phyloP scores from a whole-genome alignment of 2,329 filamentous ascomycete species.

The Diplodia scrobiculata region DNA sequence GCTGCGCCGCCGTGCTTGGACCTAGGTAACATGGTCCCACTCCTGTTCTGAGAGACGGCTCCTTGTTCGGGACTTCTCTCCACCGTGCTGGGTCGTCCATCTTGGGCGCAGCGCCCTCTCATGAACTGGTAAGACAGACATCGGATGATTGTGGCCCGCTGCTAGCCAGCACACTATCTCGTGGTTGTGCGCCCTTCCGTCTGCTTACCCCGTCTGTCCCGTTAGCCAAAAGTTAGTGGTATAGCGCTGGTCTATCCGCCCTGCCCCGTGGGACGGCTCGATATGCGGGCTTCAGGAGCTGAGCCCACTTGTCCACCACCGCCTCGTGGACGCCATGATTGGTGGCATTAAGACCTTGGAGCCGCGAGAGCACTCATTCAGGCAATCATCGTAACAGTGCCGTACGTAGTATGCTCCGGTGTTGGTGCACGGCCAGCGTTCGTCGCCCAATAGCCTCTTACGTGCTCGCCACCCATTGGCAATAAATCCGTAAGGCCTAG shows the following conservation, averaged over 20 bases:
- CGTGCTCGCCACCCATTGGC: neutral
- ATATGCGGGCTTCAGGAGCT: neutral
- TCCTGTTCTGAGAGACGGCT: neutral
- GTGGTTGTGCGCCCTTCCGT: constrained; percentile 7
- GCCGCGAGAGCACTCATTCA: neutral
- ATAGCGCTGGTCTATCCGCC: constrained; percentile 12
- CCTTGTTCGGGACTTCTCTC: constrained; percentile 14
- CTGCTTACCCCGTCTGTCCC: constrained; percentile 2
- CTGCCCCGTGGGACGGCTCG: neutral
- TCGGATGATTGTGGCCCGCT: constrained; percentile 5
- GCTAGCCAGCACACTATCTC: constrained; percentile 11
- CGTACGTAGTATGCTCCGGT: neutral
- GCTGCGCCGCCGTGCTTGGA: constrained; percentile 5
- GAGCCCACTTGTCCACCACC: neutral
- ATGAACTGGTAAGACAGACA: constrained; percentile 8
- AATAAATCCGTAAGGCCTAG: neutral
- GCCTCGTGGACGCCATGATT: neutral
- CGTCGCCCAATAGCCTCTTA: neutral
- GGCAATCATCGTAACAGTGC: neutral
- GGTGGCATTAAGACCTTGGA: neutral
- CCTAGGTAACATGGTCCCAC: constrained; percentile 5
- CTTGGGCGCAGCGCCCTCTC: neutral
- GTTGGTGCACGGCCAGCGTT: neutral
- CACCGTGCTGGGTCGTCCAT: neutral
- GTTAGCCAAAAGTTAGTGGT: neutral